A percentile compares a stretch with the other conserved stretches of the same genome.
phyloP scores from a whole-genome alignment of 441 rosid species.

The Croton setiger region DNA sequence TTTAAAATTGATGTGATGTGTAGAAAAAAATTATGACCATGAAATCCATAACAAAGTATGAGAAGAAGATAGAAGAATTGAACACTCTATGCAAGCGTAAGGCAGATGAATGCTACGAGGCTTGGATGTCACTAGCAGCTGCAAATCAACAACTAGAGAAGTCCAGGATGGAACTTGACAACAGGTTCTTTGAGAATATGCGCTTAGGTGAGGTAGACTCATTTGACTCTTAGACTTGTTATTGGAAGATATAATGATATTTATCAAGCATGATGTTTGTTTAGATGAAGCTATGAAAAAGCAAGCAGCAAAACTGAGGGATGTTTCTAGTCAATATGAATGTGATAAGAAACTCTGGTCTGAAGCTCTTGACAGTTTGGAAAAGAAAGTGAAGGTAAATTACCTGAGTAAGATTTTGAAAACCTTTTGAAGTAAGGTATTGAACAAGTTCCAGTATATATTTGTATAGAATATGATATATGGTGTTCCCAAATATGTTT shows the following conservation, averaged over 20 bases:
- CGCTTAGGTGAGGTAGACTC: slow-evolving; percentile 48
- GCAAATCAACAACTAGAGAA: slow-evolving; percentile 71
- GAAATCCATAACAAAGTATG: slow-evolving; percentile 61
- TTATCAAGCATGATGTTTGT: slow-evolving; percentile 2
- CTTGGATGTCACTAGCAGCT: slow-evolving; percentile 84
- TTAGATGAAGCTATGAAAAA: slow-evolving; percentile 51
- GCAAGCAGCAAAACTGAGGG: slow-evolving; percentile 48
- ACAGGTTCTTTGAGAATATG: slow-evolving; percentile 47
- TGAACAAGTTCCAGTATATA: slow-evolving; percentile 9
- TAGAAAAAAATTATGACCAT: slow-evolving; percentile 60
- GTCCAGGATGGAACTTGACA: slow-evolving; percentile 75
- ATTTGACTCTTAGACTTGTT: slow-evolving; percentile 2
- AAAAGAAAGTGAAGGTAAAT: slow-evolving; percentile 54
- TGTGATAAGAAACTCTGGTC: slow-evolving; percentile 47
- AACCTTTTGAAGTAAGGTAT: neutral
- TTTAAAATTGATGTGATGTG: slow-evolving; percentile 20
- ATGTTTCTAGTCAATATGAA: slow-evolving; percentile 45
- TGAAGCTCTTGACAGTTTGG: slow-evolving; percentile 38
- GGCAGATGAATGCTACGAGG: slow-evolving; percentile 81
- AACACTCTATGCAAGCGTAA: slow-evolving; percentile 49
- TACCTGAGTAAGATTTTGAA: slow-evolving; percentile 12
- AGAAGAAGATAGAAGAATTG: slow-evolving; percentile 74
- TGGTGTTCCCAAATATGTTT: neutral
- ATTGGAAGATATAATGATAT: neutral
- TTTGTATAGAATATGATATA: slow-evolving; percentile 6